Evolutionary conservation across 768 basidiomycete species (phyloP).

Genomic region (Agaricus sinodeliciosus): DNA sequence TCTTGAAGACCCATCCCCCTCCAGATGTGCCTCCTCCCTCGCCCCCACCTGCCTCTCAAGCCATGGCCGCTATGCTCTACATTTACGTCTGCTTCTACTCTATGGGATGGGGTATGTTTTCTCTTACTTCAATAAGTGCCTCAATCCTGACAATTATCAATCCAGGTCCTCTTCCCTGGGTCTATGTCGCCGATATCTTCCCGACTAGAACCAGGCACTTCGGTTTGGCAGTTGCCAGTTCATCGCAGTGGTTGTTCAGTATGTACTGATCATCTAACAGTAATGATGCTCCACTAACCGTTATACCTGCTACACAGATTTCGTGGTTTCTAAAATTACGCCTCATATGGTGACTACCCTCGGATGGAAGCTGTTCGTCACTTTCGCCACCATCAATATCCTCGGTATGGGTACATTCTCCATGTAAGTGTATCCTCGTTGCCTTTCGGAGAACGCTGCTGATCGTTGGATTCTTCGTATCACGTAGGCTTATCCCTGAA

Average conservation of each 20-base stretch:
- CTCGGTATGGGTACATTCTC: constrained; percentile 64
- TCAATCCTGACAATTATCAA: constrained; percentile 20
- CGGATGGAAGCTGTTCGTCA: constrained; percentile 70
- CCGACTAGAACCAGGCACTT: constrained; percentile 79
- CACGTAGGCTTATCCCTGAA: constrained; percentile 47
- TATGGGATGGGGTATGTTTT: constrained; percentile 66
- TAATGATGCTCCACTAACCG: background rate
- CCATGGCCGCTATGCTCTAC: constrained; percentile 83
- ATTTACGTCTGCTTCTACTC: constrained; percentile 86
- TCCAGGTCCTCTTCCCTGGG: constrained; percentile 39
- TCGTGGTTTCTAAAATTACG: constrained; percentile 66
- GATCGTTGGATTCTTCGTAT: background rate
- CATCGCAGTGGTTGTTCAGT: constrained; percentile 84
- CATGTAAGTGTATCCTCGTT: constrained; percentile 33
- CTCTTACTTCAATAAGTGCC: background rate
- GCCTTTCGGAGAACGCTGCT: background rate
- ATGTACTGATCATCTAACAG: constrained; percentile 17
- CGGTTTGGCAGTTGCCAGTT: constrained; percentile 68
- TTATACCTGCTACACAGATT: constrained; percentile 39
- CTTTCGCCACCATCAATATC: constrained; percentile 72
- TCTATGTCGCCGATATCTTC: constrained; percentile 82
- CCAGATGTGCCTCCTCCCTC: constrained; percentile 25
- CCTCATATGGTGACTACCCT: constrained; percentile 54
- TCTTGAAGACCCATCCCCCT: constrained; percentile 73
- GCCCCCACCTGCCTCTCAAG: constrained; percentile 56